Percentiles rank a stretch among this genome's conserved stretches.
These are phyloP conservation scores for Coemansia sp. DNA, from an alignment of 192 early-diverging fungal species.

Conservation along the genomic window DNA sequence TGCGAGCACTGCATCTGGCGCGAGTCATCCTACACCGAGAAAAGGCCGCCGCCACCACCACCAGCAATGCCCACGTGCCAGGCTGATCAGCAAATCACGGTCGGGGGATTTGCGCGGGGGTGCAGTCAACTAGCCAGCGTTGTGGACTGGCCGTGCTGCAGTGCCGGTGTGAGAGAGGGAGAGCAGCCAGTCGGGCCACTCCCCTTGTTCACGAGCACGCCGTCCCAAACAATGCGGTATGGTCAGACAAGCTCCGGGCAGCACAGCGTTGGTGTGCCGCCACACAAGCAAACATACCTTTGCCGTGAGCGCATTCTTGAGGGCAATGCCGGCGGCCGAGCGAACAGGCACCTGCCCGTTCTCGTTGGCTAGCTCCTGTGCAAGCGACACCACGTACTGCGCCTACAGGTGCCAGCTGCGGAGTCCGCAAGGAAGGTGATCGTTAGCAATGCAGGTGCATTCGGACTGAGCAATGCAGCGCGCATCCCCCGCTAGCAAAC, in stretches of 20 bases:
- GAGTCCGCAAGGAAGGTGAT: neutral
- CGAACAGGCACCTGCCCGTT: constrained; percentile 58
- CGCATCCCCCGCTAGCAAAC: neutral
- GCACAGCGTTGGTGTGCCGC: neutral
- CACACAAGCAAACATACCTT: constrained; percentile 54
- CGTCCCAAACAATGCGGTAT: neutral
- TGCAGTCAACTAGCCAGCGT: too few species aligned
- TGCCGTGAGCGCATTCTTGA: constrained; percentile 89
- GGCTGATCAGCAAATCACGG: neutral
- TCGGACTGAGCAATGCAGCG: constrained; percentile 1
- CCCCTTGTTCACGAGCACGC: too few species aligned
- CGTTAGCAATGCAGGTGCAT: constrained; percentile 1
- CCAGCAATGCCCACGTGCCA: neutral
- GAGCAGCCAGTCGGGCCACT: too few species aligned
- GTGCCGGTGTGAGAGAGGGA: too few species aligned
- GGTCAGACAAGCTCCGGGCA: neutral
- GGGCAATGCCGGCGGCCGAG: constrained; percentile 75
- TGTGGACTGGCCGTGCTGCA: too few species aligned
- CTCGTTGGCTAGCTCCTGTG: constrained; percentile 81
- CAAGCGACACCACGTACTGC: constrained; percentile 61
- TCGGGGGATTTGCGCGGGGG: too few species aligned
- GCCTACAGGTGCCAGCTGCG: constrained; percentile 41
- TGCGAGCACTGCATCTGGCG: constrained; percentile 55
- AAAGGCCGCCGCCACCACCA: neutral
- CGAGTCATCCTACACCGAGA: constrained; percentile 24